These are phyloP conservation scores for Sonneratia alba DNA, from an alignment of 345 rosid genomes.

Conservation along the genomic window DNA sequence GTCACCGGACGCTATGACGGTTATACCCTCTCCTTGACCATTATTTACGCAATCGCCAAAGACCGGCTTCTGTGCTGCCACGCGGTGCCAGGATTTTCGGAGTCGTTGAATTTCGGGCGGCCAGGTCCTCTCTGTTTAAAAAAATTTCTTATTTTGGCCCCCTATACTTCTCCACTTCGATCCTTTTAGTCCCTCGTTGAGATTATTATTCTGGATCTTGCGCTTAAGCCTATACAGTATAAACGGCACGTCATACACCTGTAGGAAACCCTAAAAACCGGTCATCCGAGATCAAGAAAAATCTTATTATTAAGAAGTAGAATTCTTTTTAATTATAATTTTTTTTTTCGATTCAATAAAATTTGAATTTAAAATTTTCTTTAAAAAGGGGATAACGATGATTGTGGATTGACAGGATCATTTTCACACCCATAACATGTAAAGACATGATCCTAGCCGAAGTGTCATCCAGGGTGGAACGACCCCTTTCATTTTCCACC, in stretches of 20 bases:
- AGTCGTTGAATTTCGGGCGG: not conserved
- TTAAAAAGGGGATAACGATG: conserved; percentile 4
- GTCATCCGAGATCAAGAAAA: no score
- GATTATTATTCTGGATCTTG: not conserved
- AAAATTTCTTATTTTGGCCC: not conserved
- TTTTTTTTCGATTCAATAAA: no score
- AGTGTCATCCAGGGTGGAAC: not conserved
- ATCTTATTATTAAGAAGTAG: no score
- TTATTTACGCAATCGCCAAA: not conserved
- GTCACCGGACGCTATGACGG: not conserved
- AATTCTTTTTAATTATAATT: no score
- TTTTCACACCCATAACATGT: not conserved
- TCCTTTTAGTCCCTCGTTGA: not conserved
- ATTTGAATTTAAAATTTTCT: no score
- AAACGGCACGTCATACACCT: no score
- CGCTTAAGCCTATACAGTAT: no score
- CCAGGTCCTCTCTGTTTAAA: not conserved
- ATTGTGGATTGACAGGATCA: conserved; percentile 17
- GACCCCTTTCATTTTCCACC: not conserved
- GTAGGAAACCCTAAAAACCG: no score
- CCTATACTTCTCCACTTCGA: not conserved
- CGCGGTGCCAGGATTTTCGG: not conserved
- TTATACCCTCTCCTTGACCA: conserved; percentile 4
- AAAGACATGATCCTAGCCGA: not conserved
- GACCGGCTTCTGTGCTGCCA: not conserved